Percentiles rank a stretch among this genome's conserved stretches.
Evolutionary conservation across 495 filamentous ascomycete species (phyloP).

Genomic region (Penicillium psychrofluorescens): DNA sequence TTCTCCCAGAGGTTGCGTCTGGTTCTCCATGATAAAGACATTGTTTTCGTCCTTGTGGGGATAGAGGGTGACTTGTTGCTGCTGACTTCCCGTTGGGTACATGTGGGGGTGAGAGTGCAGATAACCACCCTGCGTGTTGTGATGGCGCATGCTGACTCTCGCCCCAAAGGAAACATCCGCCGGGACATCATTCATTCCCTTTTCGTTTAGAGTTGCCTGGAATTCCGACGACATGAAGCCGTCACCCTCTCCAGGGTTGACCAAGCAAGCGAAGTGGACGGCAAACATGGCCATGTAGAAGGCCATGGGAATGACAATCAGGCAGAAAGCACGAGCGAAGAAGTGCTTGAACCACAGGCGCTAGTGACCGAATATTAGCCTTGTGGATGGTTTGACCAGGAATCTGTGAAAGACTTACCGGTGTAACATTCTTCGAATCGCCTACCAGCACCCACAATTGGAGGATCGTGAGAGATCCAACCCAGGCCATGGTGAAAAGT

Average conservation of each 20-base stretch:
- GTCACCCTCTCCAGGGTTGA: conserved; percentile 93
- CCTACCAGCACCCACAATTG: conserved; percentile 94
- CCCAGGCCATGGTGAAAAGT: conserved; percentile 97
- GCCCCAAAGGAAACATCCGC: conserved; percentile 88
- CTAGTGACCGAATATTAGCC: conserved; percentile 23
- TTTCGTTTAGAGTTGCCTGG: conserved; percentile 93
- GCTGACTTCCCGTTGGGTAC: conserved; percentile 95
- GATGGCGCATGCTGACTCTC: conserved; percentile 77
- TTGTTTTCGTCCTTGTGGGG: conserved; percentile 99
- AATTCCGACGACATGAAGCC: conserved; percentile 99
- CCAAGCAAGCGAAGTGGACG: conserved; percentile 88
- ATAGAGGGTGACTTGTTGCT: conserved; percentile 97
- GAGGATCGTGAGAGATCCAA: conserved; percentile 80
- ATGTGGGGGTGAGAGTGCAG: conserved; percentile 94
- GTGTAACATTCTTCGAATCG: conserved; percentile 74
- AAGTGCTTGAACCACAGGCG: conserved; percentile 93
- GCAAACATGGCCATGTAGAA: conserved; percentile 96
- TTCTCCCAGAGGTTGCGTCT: conserved; percentile 78
- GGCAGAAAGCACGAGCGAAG: conserved; percentile 81
- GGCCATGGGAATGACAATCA: conserved; percentile 79
- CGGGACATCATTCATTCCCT: conserved; percentile 89
- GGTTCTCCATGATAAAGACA: conserved; percentile 85
- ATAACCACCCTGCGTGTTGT: conserved; percentile 96
- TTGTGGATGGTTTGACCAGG: neutral
- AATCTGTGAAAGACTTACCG: conserved; percentile 35